Conservation (phyloP, 2,329 filamentous ascomycete genomes). For the Fonsecaea nubica region DNA sequence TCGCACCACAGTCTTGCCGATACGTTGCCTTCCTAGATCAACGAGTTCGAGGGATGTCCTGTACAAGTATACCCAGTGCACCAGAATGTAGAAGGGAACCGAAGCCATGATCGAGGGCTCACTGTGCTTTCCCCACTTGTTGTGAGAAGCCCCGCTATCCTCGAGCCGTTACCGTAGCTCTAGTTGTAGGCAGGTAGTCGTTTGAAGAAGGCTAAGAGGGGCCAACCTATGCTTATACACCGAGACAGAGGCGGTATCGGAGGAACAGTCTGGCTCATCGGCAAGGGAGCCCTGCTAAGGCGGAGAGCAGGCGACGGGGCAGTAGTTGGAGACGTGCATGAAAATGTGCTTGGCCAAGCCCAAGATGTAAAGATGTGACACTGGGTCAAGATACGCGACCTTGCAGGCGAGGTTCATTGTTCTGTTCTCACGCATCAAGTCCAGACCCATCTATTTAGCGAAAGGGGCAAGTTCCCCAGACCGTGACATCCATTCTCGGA, state of each 20-base stretch:
- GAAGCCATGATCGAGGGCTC: background rate
- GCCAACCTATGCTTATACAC: background rate
- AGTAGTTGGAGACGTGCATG: no score
- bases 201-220: background rate
- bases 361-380: no score
- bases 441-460: background rate
- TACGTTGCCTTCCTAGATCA: background rate
- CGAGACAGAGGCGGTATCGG: background rate
- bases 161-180: no score
- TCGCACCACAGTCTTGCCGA: background rate
- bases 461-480: background rate
- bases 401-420: background rate
- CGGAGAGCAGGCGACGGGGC: no score
- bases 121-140: background rate
- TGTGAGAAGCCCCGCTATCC: no score
- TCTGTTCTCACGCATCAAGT: no score
- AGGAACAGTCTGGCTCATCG: no score
- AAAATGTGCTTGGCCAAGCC: no score
- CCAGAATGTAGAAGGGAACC: no score
- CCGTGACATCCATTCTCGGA: no score
- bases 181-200: background rate
- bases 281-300: no score
- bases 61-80: no score
- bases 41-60: slow-evolving; percentile 38
- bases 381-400: background rate